A percentile compares a stretch with the other conserved stretches of the same genome.
These are phyloP conservation scores for Fusarium phyllophilum DNA, from an alignment of 2,329 filamentous ascomycete genomes.

Conservation along the genomic window DNA sequence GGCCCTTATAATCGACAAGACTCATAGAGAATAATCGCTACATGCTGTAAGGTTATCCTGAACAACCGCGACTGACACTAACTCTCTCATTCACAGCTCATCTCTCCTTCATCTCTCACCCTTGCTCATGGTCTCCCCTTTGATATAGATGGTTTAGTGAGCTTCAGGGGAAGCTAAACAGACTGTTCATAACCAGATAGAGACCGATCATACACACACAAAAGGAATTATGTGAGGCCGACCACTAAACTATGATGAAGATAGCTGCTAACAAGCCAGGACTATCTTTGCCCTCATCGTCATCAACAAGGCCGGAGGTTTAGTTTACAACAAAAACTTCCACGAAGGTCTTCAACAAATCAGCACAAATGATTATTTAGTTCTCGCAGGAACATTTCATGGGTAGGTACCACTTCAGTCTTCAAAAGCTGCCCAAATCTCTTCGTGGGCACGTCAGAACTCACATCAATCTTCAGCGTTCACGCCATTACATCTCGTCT, in stretches of 20 bases:
- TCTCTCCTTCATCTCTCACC: conserved; percentile 26
- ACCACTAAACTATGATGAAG: neutral
- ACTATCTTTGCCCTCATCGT: conserved; percentile 94
- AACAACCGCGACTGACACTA: neutral
- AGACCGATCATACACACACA: conserved; percentile 12
- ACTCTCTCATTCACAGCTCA: conserved; percentile 11
- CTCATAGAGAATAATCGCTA: neutral
- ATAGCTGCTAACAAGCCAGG: conserved; percentile 62
- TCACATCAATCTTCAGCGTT: conserved; percentile 58
- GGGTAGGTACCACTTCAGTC: conserved; percentile 65
- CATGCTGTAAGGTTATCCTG: conserved; percentile 1
- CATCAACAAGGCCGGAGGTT: conserved; percentile 97
- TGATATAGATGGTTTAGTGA: conserved; percentile 38
- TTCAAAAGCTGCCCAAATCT: neutral
- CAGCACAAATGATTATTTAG: conserved; percentile 94
- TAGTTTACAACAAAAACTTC: conserved; percentile 96
- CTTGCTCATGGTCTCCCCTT: conserved; percentile 34
- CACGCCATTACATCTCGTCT: conserved; percentile 75
- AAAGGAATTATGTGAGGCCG: conserved; percentile 29
- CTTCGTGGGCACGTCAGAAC: conserved; percentile 13
- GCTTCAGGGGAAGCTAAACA: conserved; percentile 30
- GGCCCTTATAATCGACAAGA: neutral
- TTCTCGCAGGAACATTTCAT: conserved; percentile 96
- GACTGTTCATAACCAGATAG: conserved; percentile 1
- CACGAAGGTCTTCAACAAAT: conserved; percentile 87